Evolutionary conservation across 352 stramenopile species (phyloP), one percentile per base, ranked within the genome.

Genomic region (Phytophthora hibernalis): DNA sequence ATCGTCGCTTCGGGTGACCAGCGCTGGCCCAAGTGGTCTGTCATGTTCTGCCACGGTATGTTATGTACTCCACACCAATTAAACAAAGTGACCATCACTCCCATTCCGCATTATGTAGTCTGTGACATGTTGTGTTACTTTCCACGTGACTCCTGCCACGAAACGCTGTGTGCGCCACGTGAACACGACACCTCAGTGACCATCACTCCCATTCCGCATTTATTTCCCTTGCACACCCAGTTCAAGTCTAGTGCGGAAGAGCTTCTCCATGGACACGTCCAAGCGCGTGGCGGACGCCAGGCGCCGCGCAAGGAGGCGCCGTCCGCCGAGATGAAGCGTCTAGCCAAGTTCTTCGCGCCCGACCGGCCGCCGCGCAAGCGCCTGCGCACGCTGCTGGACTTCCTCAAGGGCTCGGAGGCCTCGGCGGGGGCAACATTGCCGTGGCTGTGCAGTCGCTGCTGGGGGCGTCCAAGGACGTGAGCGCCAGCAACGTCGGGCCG

Each of bases 291-390:
- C 55, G 56, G 74, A 80, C 22, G 63, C 74, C 63, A 83, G 62
- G 49, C 59, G 52, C 51, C 69, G 49, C 73, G 73, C 45, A 81
- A 81, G 54, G 70, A 81, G 45, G 51, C 58, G 31, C 45, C 63
- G 42, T 70, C 61, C 7, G 68, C 62, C 38, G 86, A 92, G 43
- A 72, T 90, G 37, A 94, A 95, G 80, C 87, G 87, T 10, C 80
- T 96, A 33, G 82, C 82, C 57, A 94, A 94, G 72, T 96, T 96
- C 82, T 96, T 88, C 61, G 82, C 85, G 21, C 65, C 86, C 33
- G 89, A 95, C 65, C 84, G 88, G 1, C 85, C 87, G 24, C 87
- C 87, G 24, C 87, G 89, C 54, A 96, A 96, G 77, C 87, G 89
- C 7, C 72, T 96, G 62, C 84, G 83, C 57, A 95, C 83, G 37